Conservation (phyloP, 2,329 filamentous ascomycete species). For the Anisogramma anomala region DNA sequence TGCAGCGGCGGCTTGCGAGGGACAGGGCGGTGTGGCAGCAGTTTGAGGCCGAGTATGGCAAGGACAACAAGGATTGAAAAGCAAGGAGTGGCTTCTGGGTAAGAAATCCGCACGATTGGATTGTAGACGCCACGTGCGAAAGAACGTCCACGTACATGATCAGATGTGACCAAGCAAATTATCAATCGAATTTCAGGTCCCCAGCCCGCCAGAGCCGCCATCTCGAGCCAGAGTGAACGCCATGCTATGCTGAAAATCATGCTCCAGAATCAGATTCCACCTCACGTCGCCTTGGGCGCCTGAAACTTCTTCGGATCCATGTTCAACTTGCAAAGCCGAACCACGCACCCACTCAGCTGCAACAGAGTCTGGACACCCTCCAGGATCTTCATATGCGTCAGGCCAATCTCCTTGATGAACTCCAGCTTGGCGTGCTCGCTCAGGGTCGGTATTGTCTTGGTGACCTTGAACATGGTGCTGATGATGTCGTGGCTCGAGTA, state of each 20-base stretch:
- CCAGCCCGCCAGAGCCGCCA: slow-evolving; percentile 6
- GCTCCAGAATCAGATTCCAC: background rate
- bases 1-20: slow-evolving; percentile 49
- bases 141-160: slow-evolving; percentile 12
- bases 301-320: slow-evolving; percentile 84
- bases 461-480: slow-evolving; percentile 97
- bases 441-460: slow-evolving; percentile 83
- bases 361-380: slow-evolving; percentile 92
- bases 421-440: slow-evolving; percentile 93
- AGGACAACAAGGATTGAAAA: slow-evolving; percentile 28
- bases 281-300: slow-evolving; percentile 23
- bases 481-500: slow-evolving; percentile 99
- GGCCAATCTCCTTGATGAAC: slow-evolving; percentile 97
- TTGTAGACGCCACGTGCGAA: slow-evolving; percentile 11
- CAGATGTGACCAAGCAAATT: slow-evolving; percentile 10
- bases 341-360: slow-evolving; percentile 86
- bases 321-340: slow-evolving; percentile 84
- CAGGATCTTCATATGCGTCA: slow-evolving; percentile 98
- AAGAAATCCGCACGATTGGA: slow-evolving; percentile 3
- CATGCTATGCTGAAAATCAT: slow-evolving; percentile 12
- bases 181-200: slow-evolving; percentile 5
- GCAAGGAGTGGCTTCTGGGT: background rate
- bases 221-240: slow-evolving; percentile 15
- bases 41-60: slow-evolving; percentile 50
- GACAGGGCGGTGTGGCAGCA: slow-evolving; percentile 59